phyloP scores from a whole-genome alignment of 345 rosid genomes.

The Capsella bursapastoris region DNA sequence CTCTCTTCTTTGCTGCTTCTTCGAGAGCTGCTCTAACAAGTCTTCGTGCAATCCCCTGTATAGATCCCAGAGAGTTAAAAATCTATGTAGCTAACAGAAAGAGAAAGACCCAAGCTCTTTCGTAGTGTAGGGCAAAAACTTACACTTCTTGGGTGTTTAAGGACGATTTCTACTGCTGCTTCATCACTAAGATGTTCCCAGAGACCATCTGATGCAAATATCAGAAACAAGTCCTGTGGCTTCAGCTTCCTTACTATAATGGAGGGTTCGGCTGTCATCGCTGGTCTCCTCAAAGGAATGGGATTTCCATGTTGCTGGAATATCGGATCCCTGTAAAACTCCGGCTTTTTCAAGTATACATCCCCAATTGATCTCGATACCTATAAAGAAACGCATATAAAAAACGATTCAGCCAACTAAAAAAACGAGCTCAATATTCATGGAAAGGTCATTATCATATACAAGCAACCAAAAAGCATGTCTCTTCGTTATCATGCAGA shows the following conservation, averaged over 20 bases:
- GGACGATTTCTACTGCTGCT: slow-evolving; percentile 84
- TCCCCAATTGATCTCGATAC: slow-evolving; percentile 99
- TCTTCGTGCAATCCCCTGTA: slow-evolving; percentile 76
- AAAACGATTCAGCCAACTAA: neutral
- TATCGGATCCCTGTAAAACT: slow-evolving; percentile 77
- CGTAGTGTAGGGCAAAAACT: slow-evolving; percentile 44
- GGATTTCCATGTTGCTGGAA: slow-evolving; percentile 79
- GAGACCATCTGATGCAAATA: slow-evolving; percentile 99
- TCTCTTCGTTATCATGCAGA: slow-evolving; percentile 26
- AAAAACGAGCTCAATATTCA: slow-evolving; percentile 18
- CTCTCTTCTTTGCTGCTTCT: slow-evolving; percentile 77
- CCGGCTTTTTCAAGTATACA: slow-evolving; percentile 90
- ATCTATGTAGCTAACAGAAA: neutral
- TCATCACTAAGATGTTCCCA: slow-evolving; percentile 97
- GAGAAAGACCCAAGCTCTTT: neutral
- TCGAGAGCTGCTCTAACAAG: slow-evolving; percentile 71
- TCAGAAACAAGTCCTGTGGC: slow-evolving; percentile 79
- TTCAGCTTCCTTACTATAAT: slow-evolving; percentile 69
- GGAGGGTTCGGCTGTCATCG: slow-evolving; percentile 92
- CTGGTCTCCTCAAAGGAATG: slow-evolving; percentile 78
- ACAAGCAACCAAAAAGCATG: slow-evolving; percentile 35
- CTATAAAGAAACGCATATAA: slow-evolving; percentile 47
- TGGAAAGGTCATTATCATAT: slow-evolving; percentile 3
- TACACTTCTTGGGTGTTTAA: slow-evolving; percentile 84
- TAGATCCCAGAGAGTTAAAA: slow-evolving; percentile 20